phyloP scores from a whole-genome alignment of 305 asterid species.

The Coffea humblotiana region DNA sequence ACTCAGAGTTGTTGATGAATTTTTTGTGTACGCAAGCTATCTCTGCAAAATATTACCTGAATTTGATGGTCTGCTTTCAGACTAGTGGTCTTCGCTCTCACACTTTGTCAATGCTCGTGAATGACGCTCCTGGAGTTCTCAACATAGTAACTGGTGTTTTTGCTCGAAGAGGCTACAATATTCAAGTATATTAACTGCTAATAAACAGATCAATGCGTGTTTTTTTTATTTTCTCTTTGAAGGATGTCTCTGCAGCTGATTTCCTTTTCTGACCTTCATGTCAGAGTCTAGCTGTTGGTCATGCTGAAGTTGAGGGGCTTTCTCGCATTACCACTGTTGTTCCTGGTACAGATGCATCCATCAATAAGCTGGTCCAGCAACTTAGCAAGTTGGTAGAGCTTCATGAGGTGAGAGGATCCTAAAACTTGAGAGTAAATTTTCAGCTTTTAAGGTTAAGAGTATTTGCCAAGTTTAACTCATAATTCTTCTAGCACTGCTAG shows the following conservation, averaged over 20 bases:
- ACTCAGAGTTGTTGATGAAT: not conserved
- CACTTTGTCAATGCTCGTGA: slow-evolving; percentile 90
- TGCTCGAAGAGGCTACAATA: slow-evolving; percentile 95
- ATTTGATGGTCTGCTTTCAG: slow-evolving; percentile 38
- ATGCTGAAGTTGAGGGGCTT: slow-evolving; percentile 86
- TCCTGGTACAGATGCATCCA: slow-evolving; percentile 91
- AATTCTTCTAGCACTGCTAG: not conserved
- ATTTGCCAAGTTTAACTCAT: not conserved
- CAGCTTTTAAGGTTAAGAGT: not conserved
- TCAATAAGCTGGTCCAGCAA: slow-evolving; percentile 76
- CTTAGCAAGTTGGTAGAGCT: slow-evolving; percentile 82
- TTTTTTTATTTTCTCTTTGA: slow-evolving; percentile 4
- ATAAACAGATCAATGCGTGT: slow-evolving; percentile 5
- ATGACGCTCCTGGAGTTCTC: slow-evolving; percentile 97
- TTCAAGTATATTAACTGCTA: slow-evolving; percentile 55
- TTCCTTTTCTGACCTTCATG: slow-evolving; percentile 24
- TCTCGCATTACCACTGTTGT: slow-evolving; percentile 97
- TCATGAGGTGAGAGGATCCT: slow-evolving; percentile 72
- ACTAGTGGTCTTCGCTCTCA: slow-evolving; percentile 91
- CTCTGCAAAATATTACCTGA: not conserved
- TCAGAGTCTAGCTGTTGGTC: slow-evolving; percentile 99
- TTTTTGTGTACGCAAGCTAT: not conserved
- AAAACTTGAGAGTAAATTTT: not conserved
- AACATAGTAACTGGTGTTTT: slow-evolving; percentile 90
- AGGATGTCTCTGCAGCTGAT: slow-evolving; percentile 16